A percentile compares a stretch with the other conserved stretches of the same genome.
These are phyloP conservation scores for Ogataea methanolica DNA, from an alignment of 805 yeast genomes.

Conservation along the genomic window DNA sequence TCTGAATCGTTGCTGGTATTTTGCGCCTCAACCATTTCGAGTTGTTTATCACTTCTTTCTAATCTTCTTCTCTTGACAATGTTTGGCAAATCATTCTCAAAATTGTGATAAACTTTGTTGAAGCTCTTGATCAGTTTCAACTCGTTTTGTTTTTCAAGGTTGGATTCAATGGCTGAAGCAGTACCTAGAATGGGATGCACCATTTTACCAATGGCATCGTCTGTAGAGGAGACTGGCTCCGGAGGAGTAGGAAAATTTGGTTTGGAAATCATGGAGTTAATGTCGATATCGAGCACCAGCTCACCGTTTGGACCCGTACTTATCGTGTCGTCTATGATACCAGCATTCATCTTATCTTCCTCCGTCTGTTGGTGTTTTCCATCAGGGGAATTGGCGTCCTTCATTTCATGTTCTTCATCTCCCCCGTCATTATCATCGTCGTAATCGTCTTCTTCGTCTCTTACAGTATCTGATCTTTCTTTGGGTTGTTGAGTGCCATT, in stretches of 20 bases:
- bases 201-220: constrained; percentile 30
- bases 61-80: constrained; percentile 68
- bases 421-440: constrained; percentile 31
- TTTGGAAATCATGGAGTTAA: constrained; percentile 19
- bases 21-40: constrained; percentile 36
- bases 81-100: constrained; percentile 74
- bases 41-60: constrained; percentile 73
- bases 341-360: not conserved
- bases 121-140: constrained; percentile 51
- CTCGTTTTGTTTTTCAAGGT: constrained; percentile 35
- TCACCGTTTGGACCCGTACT: constrained; percentile 11
- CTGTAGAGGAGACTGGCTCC: constrained; percentile 22
- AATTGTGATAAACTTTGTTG: constrained; percentile 68
- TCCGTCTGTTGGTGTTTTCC: not conserved
- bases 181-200: constrained; percentile 34
- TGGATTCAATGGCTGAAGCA: constrained; percentile 36
- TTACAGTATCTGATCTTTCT: constrained; percentile 2
- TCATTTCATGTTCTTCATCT: constrained; percentile 9
- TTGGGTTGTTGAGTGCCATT: not conserved
- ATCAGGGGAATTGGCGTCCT: not conserved
- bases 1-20: constrained; percentile 13
- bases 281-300: constrained; percentile 13
- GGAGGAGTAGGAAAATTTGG: constrained; percentile 26
- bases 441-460: constrained; percentile 29
- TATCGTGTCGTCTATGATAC: not conserved